Base-by-base conservation (phyloP, 2,329 filamentous ascomycete species). In the Diaporthe vaccinii region DNA sequence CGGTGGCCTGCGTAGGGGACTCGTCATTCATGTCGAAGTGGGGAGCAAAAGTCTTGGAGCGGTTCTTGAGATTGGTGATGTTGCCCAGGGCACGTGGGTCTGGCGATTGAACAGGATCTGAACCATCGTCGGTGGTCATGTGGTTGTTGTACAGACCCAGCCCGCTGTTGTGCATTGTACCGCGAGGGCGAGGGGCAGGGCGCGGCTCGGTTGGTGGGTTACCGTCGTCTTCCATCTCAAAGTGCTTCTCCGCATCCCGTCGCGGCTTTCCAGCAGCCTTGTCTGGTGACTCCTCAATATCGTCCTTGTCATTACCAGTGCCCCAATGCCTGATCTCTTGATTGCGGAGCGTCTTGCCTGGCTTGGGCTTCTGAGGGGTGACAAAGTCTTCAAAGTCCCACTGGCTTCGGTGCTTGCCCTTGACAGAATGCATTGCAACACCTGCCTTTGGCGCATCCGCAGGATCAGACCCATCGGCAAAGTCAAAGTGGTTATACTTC, bases 371-470 rank as follows among this genome's bases (percentile, higher is more conserved):
- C 78, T 93, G 90, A 0, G 96, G 96, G 0, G 96, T 98, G 22
- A 87, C 86, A 80, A 98, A 98, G 84, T 98, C 95, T 76, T 95
- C 91, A 83, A 98, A 98, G 67, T 92, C 91, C 95, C 96, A 98
- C 77, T 94, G 93, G 78, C 92, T 92, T 75, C 89, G 86, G 82
- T 95, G 92, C 85, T 93, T 94, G 73, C 88, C 87, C 81, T 88
- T 89, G 76, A 85, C 83, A 34, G 82, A 82, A 72, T 88, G 83
- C 31, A 84, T 81, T 4, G 84, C 78, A 10, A 84, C 79, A 70
- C 83, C 85, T n/a, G 85, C 81, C 77, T 86, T 80, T 20, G 87
- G 85, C 25, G 83, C 84, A 69, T 90, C 87, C 76, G 86, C 84
- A 22, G 86, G 85, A 73, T 91, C 89, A 28, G 86, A 89, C 69